Base-by-base conservation (phyloP, 1,139 yeast genomes). In the Eremothecium coryli region DNA sequence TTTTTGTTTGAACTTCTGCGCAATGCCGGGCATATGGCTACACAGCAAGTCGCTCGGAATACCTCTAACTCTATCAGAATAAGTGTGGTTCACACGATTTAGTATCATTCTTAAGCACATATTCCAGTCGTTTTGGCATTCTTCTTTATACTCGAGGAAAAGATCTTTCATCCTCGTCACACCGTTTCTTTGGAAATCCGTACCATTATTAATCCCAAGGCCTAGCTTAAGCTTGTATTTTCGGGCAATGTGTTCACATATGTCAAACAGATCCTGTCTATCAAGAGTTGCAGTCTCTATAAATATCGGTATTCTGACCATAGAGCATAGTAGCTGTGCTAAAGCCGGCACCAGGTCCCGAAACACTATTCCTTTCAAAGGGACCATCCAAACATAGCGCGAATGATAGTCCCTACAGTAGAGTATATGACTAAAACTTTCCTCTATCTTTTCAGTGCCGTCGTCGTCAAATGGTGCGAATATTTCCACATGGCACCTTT, bases 401-500 rank as follows among this genome's bases (percentile, higher is more conserved):
- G 59, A 50, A 32, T 44, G 40, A 31, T 46, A 56, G 33, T 56
- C 60, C 32, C 56, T 45, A 22, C 48, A 43, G 28, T 42, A 48
- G 21, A 56, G 35, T 9, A 56, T 42, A 33, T 53, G 50, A 5
- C 56, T 40, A 35, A 47, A 55, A 26, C 40, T 48, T 4, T 47
- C 49, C 29, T 48, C 54, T 14, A 56, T 49, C 14, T 38, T 35
- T 6, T 40, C 42, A 21, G 16, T 6, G 3, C 29, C 24, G 7
- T 30, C 34, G 9, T 23, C 18, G 11, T 31, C 31, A 39, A 53
- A 49, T 11, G 57, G 52, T 18, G 43, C 38, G 26, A 54, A 39
- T 2, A 52, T 37, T 36, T 56, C 60, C 10, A 57, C 28, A 29
- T 55, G 58, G 6, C 55, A 38, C 31, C 58, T 40, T 26, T 56